phyloP scores from a whole-genome alignment of 306 rosid species.

The Medicago truncatula region DNA sequence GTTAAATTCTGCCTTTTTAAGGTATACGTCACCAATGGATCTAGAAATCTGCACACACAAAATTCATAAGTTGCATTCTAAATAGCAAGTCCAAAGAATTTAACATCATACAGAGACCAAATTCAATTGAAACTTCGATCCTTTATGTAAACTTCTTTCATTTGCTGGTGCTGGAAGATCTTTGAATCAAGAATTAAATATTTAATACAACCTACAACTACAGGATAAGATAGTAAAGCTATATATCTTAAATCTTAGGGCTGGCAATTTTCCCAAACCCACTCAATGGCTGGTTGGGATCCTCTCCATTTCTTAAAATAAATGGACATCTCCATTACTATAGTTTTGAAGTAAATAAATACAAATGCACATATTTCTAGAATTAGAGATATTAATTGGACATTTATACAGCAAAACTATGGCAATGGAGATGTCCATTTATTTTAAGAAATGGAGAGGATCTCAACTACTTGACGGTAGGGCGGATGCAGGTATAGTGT shows the following conservation, averaged over 20 bases:
- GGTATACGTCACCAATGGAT: constrained; percentile 81
- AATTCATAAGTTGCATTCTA: constrained; percentile 2
- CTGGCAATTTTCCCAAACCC: constrained; percentile 4
- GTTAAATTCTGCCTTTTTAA: constrained; percentile 85
- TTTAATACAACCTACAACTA: constrained; percentile 11
- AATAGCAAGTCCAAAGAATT: constrained; percentile 8
- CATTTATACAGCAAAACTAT: too few species aligned
- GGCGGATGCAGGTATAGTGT: neutral
- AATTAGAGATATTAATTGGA: too few species aligned
- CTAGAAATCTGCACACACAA: constrained; percentile 70
- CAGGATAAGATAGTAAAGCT: constrained; percentile 6
- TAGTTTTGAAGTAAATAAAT: too few species aligned
- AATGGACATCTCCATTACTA: too few species aligned
- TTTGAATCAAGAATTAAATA: constrained; percentile 14
- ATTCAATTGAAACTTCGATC: constrained; percentile 27
- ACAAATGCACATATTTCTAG: too few species aligned
- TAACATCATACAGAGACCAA: constrained; percentile 26
- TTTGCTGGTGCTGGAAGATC: constrained; percentile 19
- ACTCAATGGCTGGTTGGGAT: neutral
- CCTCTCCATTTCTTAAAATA: too few species aligned
- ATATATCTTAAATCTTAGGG: constrained; percentile 1
- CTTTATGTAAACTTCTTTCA: constrained; percentile 10
- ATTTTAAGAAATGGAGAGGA: too few species aligned
- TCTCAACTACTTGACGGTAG: neutral
- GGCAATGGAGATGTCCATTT: too few species aligned